Percentiles rank a stretch among this genome's conserved stretches.
These are phyloP conservation scores for Cladosporium sp. DNA, from an alignment of 2,329 filamentous ascomycete genomes.

Conservation along the genomic window DNA sequence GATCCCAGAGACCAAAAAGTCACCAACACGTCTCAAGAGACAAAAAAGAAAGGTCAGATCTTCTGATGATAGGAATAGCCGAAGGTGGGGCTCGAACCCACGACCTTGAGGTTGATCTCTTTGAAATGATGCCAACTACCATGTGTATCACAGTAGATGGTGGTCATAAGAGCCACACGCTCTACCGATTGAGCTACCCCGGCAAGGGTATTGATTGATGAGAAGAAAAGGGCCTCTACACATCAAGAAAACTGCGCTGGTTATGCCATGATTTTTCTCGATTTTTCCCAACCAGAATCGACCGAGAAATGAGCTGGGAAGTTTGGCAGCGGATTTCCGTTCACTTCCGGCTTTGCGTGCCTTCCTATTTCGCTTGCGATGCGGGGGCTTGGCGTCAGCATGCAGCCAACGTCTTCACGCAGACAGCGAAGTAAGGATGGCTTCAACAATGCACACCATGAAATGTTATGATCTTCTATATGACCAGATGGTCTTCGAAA, in stretches of 20 bases:
- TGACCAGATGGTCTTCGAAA: too few relatives aligned
- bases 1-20: too few relatives aligned
- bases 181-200: conserved; percentile 50
- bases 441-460: too few relatives aligned
- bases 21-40: too few relatives aligned
- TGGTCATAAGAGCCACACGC: conserved; percentile 46
- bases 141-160: too few relatives aligned
- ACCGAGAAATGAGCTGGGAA: too few relatives aligned
- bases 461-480: too few relatives aligned
- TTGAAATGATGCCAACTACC: background rate
- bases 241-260: background rate
- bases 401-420: background rate
- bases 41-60: too few relatives aligned
- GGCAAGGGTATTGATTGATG: conserved; percentile 22
- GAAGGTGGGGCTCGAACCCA: conserved; percentile 23
- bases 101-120: conserved; percentile 22
- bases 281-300: too few relatives aligned
- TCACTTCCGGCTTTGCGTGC: too few relatives aligned
- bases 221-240: background rate
- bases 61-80: conserved; percentile 19
- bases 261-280: background rate
- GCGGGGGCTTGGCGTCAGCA: background rate
- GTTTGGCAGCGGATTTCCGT: too few relatives aligned
- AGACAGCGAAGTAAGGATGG: too few relatives aligned
- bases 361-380: background rate